Evolutionary conservation across 495 filamentous ascomycete genomes (phyloP), one percentile per base, ranked within the genome.

Genomic region (Lophiostoma macrostomum): DNA sequence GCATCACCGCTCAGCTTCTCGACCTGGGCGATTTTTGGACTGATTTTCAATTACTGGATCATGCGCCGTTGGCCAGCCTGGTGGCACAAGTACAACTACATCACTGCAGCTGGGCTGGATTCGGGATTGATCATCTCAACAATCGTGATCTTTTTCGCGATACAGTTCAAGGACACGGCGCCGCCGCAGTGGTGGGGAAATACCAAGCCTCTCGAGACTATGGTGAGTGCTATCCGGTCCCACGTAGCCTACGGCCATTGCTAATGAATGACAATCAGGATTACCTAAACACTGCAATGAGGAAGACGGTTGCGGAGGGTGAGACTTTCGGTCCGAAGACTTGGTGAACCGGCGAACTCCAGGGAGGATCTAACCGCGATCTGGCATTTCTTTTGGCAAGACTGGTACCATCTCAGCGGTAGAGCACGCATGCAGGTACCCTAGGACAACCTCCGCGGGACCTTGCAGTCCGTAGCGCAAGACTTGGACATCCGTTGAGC

Each of bases 31-130:
- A 72, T 80, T 27, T 78, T 85, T 16, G 85, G 85, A 2, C 74
- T 77, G 44, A 35, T 80, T 32, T 88, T 87, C 71, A 85, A 87
- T 65, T 83, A 79, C 64, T 79, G 69, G 44, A 78, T 87, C 53
- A 74, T 79, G 31, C 72, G 81, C 54, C 73, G 76, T 53, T 81
- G 73, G 68, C 77, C 73, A 27, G 83, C 83, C 27, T 88, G 84
- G 85, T 88, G 83, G 85, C 73, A 83, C 72, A 80, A 83, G 54
- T 88, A 87, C 67, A 90, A 89, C 72, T 90, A 88, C 65, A 73
- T 88, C 58, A 78, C 83, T 0, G 86, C 84, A 18, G 85, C 86
- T 0, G 86, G 80, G 3, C 71, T 91, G 51, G 84, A 88, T 60
- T 77, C 79, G 39, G 86, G 85, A 11, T 72, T 89, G 19, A 77